These are phyloP conservation scores for Botrytis medusae DNA, from an alignment of 2,329 filamentous ascomycete species.

Conservation along the genomic window DNA sequence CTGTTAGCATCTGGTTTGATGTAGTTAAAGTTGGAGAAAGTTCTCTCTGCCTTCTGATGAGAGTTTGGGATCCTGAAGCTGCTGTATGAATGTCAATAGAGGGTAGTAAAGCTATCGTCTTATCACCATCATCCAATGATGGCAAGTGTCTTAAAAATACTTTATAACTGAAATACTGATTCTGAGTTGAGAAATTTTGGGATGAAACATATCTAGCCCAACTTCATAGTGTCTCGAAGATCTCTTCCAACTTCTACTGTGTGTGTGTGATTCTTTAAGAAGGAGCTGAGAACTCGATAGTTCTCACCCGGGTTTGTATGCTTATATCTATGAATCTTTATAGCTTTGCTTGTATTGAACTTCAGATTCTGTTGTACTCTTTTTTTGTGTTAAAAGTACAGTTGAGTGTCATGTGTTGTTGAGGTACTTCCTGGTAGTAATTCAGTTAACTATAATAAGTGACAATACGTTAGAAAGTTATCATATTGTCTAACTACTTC, in stretches of 20 bases:
- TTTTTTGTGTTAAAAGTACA: background rate
- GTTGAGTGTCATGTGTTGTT: background rate
- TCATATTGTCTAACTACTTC: background rate
- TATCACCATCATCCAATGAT: background rate
- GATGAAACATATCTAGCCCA: background rate
- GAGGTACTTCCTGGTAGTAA: background rate
- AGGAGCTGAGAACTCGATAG: background rate
- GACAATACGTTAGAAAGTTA: background rate
- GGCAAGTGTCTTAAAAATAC: background rate
- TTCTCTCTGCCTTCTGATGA: background rate
- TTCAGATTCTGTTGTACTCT: no score
- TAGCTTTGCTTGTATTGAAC: background rate
- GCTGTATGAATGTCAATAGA: background rate
- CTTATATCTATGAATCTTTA: background rate
- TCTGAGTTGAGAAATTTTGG: no score
- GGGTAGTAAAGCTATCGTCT: background rate
- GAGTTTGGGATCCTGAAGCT: background rate
- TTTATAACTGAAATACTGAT: background rate
- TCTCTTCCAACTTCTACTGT: background rate
- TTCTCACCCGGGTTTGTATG: background rate
- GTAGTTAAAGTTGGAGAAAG: background rate
- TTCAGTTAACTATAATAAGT: background rate
- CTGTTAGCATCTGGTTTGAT: background rate
- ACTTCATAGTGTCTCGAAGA: background rate
- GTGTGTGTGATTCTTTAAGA: no score